These are phyloP conservation scores for Gossypium lobatum DNA, from an alignment of 441 rosid genomes.

Conservation along the genomic window DNA sequence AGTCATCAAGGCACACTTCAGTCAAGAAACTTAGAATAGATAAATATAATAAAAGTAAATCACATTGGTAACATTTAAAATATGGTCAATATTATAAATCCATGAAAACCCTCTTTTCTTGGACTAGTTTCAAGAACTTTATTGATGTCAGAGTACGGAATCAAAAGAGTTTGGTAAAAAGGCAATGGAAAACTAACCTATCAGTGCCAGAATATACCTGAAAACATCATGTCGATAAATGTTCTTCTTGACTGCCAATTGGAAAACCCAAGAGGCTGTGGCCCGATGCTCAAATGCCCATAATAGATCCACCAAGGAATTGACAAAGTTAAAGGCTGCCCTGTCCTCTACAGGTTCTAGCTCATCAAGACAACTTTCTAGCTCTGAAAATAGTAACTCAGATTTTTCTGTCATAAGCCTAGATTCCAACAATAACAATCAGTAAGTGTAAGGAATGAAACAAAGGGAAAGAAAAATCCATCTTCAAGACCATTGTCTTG, in stretches of 20 bases:
- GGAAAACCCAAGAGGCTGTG: constrained; percentile 90
- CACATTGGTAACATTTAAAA: neutral
- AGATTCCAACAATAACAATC: constrained; percentile 21
- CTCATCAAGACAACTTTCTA: constrained; percentile 60
- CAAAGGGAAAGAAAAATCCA: neutral
- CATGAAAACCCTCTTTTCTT: neutral
- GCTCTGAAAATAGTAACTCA: constrained; percentile 51
- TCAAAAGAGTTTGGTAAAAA: neutral
- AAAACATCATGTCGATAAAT: constrained; percentile 68
- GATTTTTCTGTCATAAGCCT: constrained; percentile 72
- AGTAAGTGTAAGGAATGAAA: neutral
- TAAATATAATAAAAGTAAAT: neutral
- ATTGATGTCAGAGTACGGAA: neutral
- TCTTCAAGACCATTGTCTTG: constrained; percentile 7
- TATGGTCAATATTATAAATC: neutral
- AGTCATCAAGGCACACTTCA: neutral
- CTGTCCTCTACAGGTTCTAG: constrained; percentile 63
- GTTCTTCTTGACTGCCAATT: constrained; percentile 64
- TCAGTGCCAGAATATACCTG: constrained; percentile 54
- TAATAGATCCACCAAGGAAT: constrained; percentile 76
- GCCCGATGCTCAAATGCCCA: constrained; percentile 96
- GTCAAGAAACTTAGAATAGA: neutral
- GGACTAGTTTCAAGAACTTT: neutral
- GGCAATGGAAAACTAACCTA: constrained; percentile 17
- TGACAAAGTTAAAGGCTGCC: constrained; percentile 86